phyloP scores from a whole-genome alignment of 2,329 filamentous ascomycete species.

The Colletotrichum destructivum region DNA sequence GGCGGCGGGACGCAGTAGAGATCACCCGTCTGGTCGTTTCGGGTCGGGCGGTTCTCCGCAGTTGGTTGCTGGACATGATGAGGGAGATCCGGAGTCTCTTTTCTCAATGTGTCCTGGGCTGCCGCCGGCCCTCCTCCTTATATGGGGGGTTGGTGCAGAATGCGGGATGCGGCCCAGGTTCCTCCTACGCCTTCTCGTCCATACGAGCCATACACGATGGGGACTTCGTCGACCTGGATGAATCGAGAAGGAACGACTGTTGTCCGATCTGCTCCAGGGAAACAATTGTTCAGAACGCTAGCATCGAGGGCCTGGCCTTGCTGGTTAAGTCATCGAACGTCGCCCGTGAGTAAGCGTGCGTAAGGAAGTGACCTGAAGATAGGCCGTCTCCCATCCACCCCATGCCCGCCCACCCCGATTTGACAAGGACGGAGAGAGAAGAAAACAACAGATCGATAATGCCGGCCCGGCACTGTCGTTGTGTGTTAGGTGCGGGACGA shows the following conservation, averaged over 20 bases:
- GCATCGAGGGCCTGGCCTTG: slow-evolving; percentile 29
- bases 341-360: slow-evolving; percentile 39
- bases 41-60: slow-evolving; percentile 33
- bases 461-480: slow-evolving; percentile 9
- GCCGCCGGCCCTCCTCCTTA: slow-evolving; percentile 28
- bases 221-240: slow-evolving; percentile 9
- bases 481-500: slow-evolving; percentile 23
- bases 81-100: slow-evolving; percentile 23
- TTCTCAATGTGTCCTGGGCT: neutral
- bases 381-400: neutral
- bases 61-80: slow-evolving; percentile 28
- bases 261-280: slow-evolving; percentile 22
- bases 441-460: neutral
- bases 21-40: slow-evolving; percentile 17
- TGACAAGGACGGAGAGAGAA: slow-evolving; percentile 7
- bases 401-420: neutral
- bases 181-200: slow-evolving; percentile 9
- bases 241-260: slow-evolving; percentile 35
- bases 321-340: slow-evolving; percentile 35
- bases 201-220: slow-evolving; percentile 26
- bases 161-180: slow-evolving; percentile 15
- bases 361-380: slow-evolving; percentile 29
- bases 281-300: slow-evolving; percentile 19
- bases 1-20: slow-evolving; percentile 5
- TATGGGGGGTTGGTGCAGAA: slow-evolving; percentile 1